These are phyloP conservation scores for Hyparrhenia diplandra DNA, from an alignment of 176 grass and related monocot species.

Conservation along the genomic window DNA sequence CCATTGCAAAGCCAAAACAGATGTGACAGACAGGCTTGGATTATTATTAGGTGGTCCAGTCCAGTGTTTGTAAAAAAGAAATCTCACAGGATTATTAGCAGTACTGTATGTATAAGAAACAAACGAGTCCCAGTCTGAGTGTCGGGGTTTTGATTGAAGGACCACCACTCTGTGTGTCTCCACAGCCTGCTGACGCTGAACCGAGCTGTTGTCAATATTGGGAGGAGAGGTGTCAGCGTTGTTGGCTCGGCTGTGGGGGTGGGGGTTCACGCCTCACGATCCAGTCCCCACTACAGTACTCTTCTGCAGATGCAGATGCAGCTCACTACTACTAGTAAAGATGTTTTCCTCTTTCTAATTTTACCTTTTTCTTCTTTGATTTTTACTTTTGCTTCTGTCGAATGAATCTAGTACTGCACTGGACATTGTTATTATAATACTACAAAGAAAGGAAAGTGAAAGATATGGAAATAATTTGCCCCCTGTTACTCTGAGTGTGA, in stretches of 20 bases:
- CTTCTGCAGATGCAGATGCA: neutral
- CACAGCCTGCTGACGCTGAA: neutral
- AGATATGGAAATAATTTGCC: conserved; percentile 39
- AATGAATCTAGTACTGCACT: conserved; percentile 21
- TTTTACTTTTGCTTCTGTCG: neutral
- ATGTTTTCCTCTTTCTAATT: neutral
- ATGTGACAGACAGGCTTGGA: neutral
- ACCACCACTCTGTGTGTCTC: neutral
- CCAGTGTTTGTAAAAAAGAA: neutral
- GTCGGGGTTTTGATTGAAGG: neutral
- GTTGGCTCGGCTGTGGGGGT: neutral
- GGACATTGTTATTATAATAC: conserved; percentile 59
- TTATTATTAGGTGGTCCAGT: too few species aligned
- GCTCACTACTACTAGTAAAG: neutral
- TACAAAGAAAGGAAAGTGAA: conserved; percentile 62
- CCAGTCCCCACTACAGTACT: neutral
- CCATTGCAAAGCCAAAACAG: neutral
- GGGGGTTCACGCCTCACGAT: too few species aligned
- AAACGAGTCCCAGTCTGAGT: neutral
- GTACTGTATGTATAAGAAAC: conserved; percentile 22
- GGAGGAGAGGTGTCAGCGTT: conserved; percentile 27
- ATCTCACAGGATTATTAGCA: neutral
- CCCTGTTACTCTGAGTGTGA: too few species aligned
- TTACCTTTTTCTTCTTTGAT: neutral
- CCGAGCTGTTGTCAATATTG: neutral